Conservation (phyloP, 1,139 yeast genomes). For the Hansenula lynferdii region DNA sequence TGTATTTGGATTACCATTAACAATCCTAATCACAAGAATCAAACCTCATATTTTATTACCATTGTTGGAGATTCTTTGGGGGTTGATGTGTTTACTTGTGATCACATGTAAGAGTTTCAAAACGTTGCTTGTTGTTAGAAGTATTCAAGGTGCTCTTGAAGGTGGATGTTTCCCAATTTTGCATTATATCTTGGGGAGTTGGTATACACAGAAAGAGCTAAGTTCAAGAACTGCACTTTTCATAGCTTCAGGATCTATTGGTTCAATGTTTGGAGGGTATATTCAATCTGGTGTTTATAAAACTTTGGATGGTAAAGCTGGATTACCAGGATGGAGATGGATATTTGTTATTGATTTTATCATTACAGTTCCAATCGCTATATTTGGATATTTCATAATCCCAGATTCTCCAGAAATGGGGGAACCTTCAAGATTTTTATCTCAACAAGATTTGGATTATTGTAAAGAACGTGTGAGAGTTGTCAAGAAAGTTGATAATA, state of each 20-base stretch:
- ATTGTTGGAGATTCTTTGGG: slow-evolving; percentile 48
- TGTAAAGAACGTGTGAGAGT: slow-evolving; percentile 10
- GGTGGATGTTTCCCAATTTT: slow-evolving; percentile 18
- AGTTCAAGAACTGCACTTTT: slow-evolving; percentile 22
- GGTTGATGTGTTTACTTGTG: slow-evolving; percentile 44
- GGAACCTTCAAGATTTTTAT: slow-evolving; percentile 19
- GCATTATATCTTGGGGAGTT: slow-evolving; percentile 23
- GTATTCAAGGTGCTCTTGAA: slow-evolving; percentile 41
- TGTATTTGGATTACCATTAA: slow-evolving; percentile 3
- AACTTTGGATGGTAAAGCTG: slow-evolving; percentile 24
- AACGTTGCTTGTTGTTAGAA: slow-evolving; percentile 47
- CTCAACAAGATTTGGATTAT: slow-evolving; percentile 8
- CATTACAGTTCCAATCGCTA: slow-evolving; percentile 40
- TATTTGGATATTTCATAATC: slow-evolving; percentile 38
- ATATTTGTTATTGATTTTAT: slow-evolving; percentile 40
- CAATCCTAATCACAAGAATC: slow-evolving; percentile 6
- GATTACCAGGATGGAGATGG: slow-evolving; percentile 32
- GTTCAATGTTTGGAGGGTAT: slow-evolving; percentile 32
- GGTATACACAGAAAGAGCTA: slow-evolving; percentile 23
- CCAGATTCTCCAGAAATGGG: slow-evolving; percentile 45
- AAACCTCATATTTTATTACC: slow-evolving; percentile 8
- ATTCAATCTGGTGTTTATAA: slow-evolving; percentile 27
- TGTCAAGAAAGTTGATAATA: slow-evolving; percentile 10
- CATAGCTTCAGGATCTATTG: slow-evolving; percentile 27
- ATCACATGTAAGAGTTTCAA: slow-evolving; percentile 36